Percentiles rank a stretch among this genome's conserved stretches.
Evolutionary conservation across 2,329 filamentous ascomycete species (phyloP).

Genomic region (Colletotrichum liaoningense): DNA sequence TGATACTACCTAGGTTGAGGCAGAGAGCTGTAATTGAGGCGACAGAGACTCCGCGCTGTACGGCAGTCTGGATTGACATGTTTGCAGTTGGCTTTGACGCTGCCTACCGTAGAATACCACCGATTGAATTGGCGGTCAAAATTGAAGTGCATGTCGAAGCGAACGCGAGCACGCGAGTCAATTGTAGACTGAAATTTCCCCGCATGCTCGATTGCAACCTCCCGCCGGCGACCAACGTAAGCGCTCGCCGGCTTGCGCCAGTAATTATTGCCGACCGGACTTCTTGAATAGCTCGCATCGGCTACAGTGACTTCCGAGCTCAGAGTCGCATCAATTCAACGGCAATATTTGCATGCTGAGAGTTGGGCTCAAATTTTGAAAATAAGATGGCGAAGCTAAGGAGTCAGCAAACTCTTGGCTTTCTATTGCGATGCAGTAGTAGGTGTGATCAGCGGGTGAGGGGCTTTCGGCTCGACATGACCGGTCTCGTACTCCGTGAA

Average conservation of each 20-base stretch:
- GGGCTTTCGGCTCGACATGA: slow-evolving; percentile 3
- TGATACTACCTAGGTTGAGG: no score
- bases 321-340: background rate
- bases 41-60: background rate
- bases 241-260: background rate
- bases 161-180: background rate
- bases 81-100: background rate
- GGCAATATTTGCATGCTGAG: background rate
- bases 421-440: background rate
- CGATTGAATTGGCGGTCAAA: background rate
- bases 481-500: background rate
- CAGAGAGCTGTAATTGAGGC: background rate
- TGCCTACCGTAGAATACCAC: background rate
- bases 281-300: slow-evolving; percentile 3
- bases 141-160: background rate
- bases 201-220: background rate
- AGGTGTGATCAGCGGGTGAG: slow-evolving; percentile 8
- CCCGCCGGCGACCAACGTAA: no score
- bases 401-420: slow-evolving; percentile 4
- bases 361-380: background rate
- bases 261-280: slow-evolving; percentile 3
- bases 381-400: background rate
- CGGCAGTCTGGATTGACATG: background rate
- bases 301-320: slow-evolving; percentile 1
- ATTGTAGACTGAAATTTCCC: no score